Evolutionary conservation across 2,329 filamentous ascomycete species (phyloP).

Genomic region (Talaromyces sp.): DNA sequence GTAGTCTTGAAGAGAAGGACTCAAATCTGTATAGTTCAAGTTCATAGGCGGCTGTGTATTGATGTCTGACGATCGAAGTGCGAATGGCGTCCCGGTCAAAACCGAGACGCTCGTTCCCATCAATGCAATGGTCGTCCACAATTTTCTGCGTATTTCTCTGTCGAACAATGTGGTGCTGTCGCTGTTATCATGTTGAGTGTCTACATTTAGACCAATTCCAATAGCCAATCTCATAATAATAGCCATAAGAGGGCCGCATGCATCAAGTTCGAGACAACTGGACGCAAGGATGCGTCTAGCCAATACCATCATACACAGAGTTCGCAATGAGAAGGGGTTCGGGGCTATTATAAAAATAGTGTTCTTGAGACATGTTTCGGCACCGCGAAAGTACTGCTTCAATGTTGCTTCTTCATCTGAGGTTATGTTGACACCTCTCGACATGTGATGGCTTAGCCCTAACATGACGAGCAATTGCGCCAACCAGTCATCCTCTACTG

Average conservation of each 20-base stretch:
- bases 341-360: constrained; percentile 20
- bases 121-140: constrained; percentile 58
- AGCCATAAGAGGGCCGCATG: constrained; percentile 22
- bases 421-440: constrained; percentile 5
- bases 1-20: constrained; percentile 24
- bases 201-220: constrained; percentile 52
- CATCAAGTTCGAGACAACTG: constrained; percentile 22
- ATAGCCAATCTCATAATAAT: constrained; percentile 53
- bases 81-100: constrained; percentile 54
- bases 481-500: constrained; percentile 21
- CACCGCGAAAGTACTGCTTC: constrained; percentile 18
- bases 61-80: constrained; percentile 42
- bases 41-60: constrained; percentile 51
- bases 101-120: constrained; percentile 56
- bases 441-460: constrained; percentile 20
- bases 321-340: constrained; percentile 20
- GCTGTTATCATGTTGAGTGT: constrained; percentile 29
- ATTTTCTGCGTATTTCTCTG: constrained; percentile 49
- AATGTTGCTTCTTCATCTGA: constrained; percentile 12
- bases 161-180: constrained; percentile 36
- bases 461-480: constrained; percentile 22
- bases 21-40: constrained; percentile 50
- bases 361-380: constrained; percentile 22
- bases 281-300: constrained; percentile 20
- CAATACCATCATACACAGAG: constrained; percentile 23